A percentile compares a stretch with the other conserved stretches of the same genome.
Evolutionary conservation across 2,329 filamentous ascomycete species (phyloP).

Genomic region (Phialophora macrospora): DNA sequence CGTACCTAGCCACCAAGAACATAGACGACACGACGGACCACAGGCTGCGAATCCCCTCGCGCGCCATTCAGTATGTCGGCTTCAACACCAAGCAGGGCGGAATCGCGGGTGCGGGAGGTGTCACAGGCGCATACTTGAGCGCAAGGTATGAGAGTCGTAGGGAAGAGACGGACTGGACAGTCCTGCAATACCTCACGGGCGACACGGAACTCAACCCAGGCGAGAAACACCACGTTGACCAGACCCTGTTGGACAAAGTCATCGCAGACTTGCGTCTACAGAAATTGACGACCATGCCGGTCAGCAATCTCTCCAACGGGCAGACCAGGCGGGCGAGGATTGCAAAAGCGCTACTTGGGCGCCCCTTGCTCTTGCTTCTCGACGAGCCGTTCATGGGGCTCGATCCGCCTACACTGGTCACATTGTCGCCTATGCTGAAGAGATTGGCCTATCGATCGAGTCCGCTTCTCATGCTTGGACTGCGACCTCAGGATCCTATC

Average conservation of each 20-base stretch:
- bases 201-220: conserved; percentile 79
- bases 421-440: conserved; percentile 72
- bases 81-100: conserved; percentile 74
- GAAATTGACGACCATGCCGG: conserved; percentile 75
- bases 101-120: conserved; percentile 54
- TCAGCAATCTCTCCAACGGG: conserved; percentile 90
- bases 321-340: conserved; percentile 87
- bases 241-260: conserved; percentile 62
- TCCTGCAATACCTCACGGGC: conserved; percentile 78
- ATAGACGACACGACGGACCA: conserved; percentile 57
- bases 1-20: conserved; percentile 70
- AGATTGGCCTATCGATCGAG: conserved; percentile 67
- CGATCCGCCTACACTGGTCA: conserved; percentile 78
- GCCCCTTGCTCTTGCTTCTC: conserved; percentile 79
- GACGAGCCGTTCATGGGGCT: conserved; percentile 96
- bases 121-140: conserved; percentile 78
- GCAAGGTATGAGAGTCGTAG: conserved; percentile 87
- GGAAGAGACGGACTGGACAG: conserved; percentile 85
- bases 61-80: conserved; percentile 85
- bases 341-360: conserved; percentile 77
- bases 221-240: conserved; percentile 8
- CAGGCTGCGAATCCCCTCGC: conserved; percentile 62
- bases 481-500: conserved; percentile 82
- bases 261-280: conserved; percentile 71
- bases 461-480: conserved; percentile 75